Base-by-base conservation (phyloP, 306 rosid species). In the Ceratonia siliqua region DNA sequence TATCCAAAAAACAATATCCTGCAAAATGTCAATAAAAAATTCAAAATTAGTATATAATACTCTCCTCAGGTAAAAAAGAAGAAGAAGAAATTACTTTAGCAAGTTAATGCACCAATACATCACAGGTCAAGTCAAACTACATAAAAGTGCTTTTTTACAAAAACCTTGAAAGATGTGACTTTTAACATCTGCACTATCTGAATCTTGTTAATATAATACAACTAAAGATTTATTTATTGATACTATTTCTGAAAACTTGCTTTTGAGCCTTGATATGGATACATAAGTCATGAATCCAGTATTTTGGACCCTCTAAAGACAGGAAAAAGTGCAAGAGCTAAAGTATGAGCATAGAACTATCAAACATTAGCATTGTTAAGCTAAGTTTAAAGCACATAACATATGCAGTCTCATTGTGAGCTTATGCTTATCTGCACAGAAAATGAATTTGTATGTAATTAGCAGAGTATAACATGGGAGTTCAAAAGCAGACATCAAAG, bases 41-140 rank as follows among this genome's bases (percentile, higher is more conserved):
- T 50, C 12, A 66, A 68, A 52, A 59, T 72, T 55, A 52, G 35
- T 65, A 46, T 22, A 32, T 18, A 53, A 27, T 9, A 52, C 25
- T 77, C 25, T 77, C 8, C 43, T 36, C 7, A 8, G 6, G 2
- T 30, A 30, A 32, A 13, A 45, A 62, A 38, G 0, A n/a, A n/a
- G 53, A 62, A 62, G 32, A 75, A 77, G 32, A 48, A 71, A 35
- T 27, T 53, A 57, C 7, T 65, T 57, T 27, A 25, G 2, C 49
- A 22, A 2, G 72, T 56, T 46, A 54, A 69, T 70, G 58, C 45
- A 72, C 13, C 24, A 22, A 75, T 13, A 36, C 33, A 54, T 76
- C 43, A 36, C 55, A 71, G 63, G 62, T 27, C 64, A 64, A 56
- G 73, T 36, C 74, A 56, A 56, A 56, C 73, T 17, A 48, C 57